Percentiles rank a stretch among this genome's conserved stretches.
Conservation (phyloP, 371 early-diverging fungal genomes). For the Thermomucor indicae-seudaticae region DNA sequence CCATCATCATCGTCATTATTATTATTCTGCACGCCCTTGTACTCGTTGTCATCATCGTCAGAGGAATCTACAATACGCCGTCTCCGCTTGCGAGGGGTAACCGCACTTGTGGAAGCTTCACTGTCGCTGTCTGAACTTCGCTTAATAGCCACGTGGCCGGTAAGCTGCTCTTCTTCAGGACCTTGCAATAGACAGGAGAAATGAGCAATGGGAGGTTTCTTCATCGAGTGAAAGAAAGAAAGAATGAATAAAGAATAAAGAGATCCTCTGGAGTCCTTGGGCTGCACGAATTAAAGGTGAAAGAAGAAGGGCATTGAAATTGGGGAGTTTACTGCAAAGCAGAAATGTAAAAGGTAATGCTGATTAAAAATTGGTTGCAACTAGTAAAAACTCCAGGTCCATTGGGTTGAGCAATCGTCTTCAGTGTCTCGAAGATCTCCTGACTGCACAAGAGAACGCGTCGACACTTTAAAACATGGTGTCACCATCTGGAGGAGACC, state of each 20-base stretch:
- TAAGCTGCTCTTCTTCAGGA: background rate
- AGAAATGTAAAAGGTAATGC: too few relatives aligned
- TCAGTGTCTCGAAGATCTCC: too few relatives aligned
- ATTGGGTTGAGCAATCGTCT: too few relatives aligned
- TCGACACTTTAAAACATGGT: too few relatives aligned
- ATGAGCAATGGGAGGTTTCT: background rate
- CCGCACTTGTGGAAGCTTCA: background rate
- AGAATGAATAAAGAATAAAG: background rate
- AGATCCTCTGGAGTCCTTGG: background rate
- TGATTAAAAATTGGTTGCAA: too few relatives aligned
- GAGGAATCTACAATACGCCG: conserved; percentile 15
- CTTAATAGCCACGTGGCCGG: background rate
- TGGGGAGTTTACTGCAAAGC: too few relatives aligned
- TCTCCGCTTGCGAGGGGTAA: conserved; percentile 16
- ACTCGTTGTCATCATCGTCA: conserved; percentile 16
- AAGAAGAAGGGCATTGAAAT: too few relatives aligned
- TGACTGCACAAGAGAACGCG: too few relatives aligned
- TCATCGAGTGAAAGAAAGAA: background rate
- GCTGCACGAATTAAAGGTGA: too few relatives aligned
- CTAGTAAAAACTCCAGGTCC: too few relatives aligned
- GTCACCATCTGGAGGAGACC: too few relatives aligned
- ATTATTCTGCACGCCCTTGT: background rate
- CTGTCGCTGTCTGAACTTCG: background rate
- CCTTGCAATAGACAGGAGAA: background rate
- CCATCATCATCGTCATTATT: conserved; percentile 8